These are phyloP conservation scores for Tolypocladium capitatum DNA, from an alignment of 2,329 filamentous ascomycete genomes.

Conservation along the genomic window DNA sequence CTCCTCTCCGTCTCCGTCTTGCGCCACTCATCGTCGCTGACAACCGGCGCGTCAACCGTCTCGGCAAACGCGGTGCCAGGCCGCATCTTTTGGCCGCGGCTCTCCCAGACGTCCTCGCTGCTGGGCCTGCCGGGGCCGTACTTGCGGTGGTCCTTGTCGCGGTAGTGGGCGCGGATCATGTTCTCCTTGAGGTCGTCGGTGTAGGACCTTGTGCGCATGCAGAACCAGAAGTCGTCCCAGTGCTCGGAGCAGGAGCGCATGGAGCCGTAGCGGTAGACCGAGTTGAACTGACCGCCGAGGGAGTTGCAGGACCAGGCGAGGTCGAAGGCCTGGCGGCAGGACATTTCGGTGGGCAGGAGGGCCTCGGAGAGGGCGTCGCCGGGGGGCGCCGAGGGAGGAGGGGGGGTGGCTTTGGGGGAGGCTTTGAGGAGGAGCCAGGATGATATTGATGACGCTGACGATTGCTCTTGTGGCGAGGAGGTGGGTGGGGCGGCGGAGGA, in stretches of 20 bases:
- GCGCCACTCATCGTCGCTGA: conserved; percentile 31
- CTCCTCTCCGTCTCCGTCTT: conserved; percentile 20
- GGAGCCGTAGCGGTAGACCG: conserved; percentile 75
- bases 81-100: conserved; percentile 49
- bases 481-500: conserved; percentile 7
- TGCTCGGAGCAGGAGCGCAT: conserved; percentile 68
- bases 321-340: conserved; percentile 83
- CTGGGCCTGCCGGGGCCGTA: conserved; percentile 51
- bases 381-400: conserved; percentile 12
- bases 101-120: conserved; percentile 85
- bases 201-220: conserved; percentile 69
- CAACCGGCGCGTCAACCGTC: conserved; percentile 21
- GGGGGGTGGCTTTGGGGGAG: conserved; percentile 10
- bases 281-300: conserved; percentile 79
- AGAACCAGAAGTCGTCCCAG: conserved; percentile 95
- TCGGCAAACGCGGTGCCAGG: conserved; percentile 31
- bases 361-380: conserved; percentile 45
- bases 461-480: conserved; percentile 13
- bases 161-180: conserved; percentile 54
- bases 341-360: conserved; percentile 70
- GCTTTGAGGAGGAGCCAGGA: conserved; percentile 23
- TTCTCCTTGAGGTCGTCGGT: conserved; percentile 44
- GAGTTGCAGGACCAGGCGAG: conserved; percentile 88
- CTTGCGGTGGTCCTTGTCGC: conserved; percentile 49
- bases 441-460: conserved; percentile 17